Percentiles rank a stretch among this genome's conserved stretches.
Evolutionary conservation across 805 yeast genomes (phyloP).

Genomic region (Wickerhamomyces strasburgensis): DNA sequence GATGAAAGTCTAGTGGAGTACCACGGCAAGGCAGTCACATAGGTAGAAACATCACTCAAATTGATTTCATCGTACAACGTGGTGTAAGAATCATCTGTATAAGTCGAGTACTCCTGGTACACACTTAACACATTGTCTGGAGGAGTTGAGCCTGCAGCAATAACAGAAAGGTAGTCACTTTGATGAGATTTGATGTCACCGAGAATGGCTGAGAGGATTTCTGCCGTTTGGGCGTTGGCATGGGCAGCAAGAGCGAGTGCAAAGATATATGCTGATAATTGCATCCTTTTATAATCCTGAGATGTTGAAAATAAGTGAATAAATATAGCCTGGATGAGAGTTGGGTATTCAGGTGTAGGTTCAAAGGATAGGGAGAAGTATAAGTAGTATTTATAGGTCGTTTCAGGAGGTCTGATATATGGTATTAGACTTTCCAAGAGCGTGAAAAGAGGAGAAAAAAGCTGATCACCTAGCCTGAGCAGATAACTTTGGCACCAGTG

Average conservation of each 20-base stretch:
- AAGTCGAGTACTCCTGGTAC: slow-evolving; percentile 26
- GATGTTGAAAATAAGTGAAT: too few species aligned
- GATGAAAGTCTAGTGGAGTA: slow-evolving; percentile 22
- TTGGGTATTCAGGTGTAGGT: too few species aligned
- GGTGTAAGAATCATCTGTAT: slow-evolving; percentile 31
- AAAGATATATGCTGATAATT: slow-evolving; percentile 1
- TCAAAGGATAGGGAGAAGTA: too few species aligned
- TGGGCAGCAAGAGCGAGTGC: slow-evolving; percentile 9
- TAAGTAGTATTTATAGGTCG: too few species aligned
- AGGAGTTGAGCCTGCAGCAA: slow-evolving; percentile 19
- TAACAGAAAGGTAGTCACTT: slow-evolving; percentile 19
- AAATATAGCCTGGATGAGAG: too few species aligned
- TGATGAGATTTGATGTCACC: slow-evolving; percentile 18
- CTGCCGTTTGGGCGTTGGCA: slow-evolving; percentile 6
- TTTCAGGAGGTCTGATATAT: too few species aligned
- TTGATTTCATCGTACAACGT: slow-evolving; percentile 26
- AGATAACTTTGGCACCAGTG: too few species aligned
- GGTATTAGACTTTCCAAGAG: too few species aligned
- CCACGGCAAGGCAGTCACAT: slow-evolving; percentile 31
- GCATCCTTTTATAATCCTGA: too few species aligned
- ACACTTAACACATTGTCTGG: slow-evolving; percentile 27
- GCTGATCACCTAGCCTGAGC: too few species aligned
- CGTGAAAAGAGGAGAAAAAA: too few species aligned
- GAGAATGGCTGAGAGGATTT: slow-evolving; percentile 7
- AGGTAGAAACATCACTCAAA: slow-evolving; percentile 20